phyloP scores from a whole-genome alignment of 169 alveolate species.

The Amoebophrya sp. region DNA sequence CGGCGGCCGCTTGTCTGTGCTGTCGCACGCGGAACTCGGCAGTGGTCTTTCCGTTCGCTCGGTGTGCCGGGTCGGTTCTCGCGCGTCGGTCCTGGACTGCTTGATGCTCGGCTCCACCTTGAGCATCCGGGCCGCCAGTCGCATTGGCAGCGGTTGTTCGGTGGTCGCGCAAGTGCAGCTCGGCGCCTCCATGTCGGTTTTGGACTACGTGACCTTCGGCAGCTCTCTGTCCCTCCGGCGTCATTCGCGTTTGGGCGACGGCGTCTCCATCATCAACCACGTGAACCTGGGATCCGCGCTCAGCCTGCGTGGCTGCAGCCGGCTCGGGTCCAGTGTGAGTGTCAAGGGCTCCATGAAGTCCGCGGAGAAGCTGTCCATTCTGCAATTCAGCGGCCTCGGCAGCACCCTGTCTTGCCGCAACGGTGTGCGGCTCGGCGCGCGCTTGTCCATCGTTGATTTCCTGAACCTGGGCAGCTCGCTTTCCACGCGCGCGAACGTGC shows the following conservation, averaged over 20 bases:
- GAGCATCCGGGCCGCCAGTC: not conserved
- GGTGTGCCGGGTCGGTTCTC: not conserved
- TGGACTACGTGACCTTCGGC: conserved; percentile 5
- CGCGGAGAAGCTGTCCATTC: not conserved
- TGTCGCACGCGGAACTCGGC: not conserved
- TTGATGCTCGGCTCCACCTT: not conserved
- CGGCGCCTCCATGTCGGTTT: not conserved
- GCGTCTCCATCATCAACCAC: not conserved
- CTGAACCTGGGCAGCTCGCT: too few species aligned
- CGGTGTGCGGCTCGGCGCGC: too few species aligned
- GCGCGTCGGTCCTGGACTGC: not conserved
- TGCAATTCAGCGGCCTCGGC: not conserved
- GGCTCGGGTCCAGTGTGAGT: too few species aligned
- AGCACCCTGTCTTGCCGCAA: too few species aligned
- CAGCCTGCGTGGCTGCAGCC: not conserved
- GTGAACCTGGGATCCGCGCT: not conserved
- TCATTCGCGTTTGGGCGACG: not conserved
- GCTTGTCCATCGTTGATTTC: too few species aligned
- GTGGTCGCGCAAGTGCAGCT: not conserved
- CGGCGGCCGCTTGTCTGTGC: not conserved
- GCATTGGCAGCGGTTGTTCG: not conserved
- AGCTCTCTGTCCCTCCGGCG: not conserved
- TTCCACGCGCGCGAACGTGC: too few species aligned
- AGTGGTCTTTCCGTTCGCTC: conserved; percentile 3
- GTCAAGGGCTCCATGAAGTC: too few species aligned